Evolutionary conservation across 768 basidiomycete species (phyloP), one percentile per base, ranked within the genome.

Genomic region (Crassisporium funariophilum): DNA sequence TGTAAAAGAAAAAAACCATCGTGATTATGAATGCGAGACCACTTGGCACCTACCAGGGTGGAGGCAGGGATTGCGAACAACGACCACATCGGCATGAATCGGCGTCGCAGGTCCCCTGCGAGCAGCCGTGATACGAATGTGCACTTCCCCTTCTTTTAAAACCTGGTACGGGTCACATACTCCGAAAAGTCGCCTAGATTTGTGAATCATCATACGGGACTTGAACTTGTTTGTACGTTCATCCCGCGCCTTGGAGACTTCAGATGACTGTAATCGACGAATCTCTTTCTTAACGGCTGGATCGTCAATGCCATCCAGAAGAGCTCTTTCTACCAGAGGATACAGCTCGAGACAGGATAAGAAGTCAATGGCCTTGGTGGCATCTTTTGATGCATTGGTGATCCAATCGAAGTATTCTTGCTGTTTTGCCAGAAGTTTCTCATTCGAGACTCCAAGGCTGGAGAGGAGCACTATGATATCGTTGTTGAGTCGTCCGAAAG

Each of bases 81-180:
- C 77, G 4, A 86, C 66, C 0, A 85, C 82, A 53, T 84, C 80
- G 0, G 76, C 74, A 50, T 84, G 76, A 29, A 81, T 80, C 1
- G 77, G 72, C 0, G 83, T 83, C 4, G 76, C 66, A 0, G 70
- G 69, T 2, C 83, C 84, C 29, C 74, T 75, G 15, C 77, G 70
- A 13, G 70, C 68, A 0, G 71, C 66, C 0, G 76, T 79, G 23
- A 86, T 75, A 2, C 83, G 73, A 15, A 86, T 75, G 54, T 83
- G 77, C 0, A 86, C 82, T 53, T 86, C 68, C 0, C 84, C 84
- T 57, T 84, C 83, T 42, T 75, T 73, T 27, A 86, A 65, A 1
- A 86, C 75, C 31, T 75, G 70, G 53, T 75, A 82, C 1, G 84
- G 84, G 60, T 87, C 84, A 50, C 83, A 86, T 10, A 87, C 81